Conservation (phyloP, 148 eudicot species). For the Spergularia marina region DNA sequence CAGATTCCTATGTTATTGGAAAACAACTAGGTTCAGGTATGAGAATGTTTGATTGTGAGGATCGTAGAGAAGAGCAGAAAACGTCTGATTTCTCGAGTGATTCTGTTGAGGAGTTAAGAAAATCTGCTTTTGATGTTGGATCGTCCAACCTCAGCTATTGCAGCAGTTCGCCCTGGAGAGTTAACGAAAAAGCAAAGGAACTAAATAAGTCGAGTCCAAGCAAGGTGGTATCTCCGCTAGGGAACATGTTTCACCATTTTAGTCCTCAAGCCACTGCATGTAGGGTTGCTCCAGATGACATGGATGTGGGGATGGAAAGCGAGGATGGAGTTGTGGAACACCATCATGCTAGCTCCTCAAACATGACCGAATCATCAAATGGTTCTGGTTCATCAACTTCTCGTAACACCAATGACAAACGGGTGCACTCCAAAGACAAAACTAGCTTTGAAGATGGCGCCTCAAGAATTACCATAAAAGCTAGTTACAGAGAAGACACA, state of each 20-base stretch:
- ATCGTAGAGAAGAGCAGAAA: conserved; percentile 15
- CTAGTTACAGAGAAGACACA: conserved; percentile 64
- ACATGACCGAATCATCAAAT: conserved; percentile 73
- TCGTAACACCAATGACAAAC: conserved; percentile 32
- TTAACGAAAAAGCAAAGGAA: too few species aligned
- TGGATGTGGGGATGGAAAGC: conserved; percentile 27
- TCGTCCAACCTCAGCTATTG: neutral
- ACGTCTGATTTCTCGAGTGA: conserved; percentile 16
- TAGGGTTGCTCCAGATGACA: conserved; percentile 29
- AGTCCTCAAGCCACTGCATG: conserved; percentile 26
- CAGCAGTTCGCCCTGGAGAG: too few species aligned
- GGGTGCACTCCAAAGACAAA: conserved; percentile 19
- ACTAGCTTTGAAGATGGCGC: conserved; percentile 32
- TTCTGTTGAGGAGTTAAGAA: conserved; percentile 19
- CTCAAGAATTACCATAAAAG: conserved; percentile 61
- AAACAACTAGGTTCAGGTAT: conserved; percentile 15
- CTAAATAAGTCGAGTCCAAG: too few species aligned
- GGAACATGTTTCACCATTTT: conserved; percentile 20
- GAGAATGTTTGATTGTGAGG: conserved; percentile 9
- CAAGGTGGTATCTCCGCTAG: conserved; percentile 18
- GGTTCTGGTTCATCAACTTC: conserved; percentile 70
- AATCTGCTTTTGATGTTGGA: conserved; percentile 24
- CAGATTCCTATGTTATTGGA: conserved; percentile 22
- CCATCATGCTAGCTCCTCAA: conserved; percentile 56
- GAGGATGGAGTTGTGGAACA: conserved; percentile 40